These are phyloP conservation scores for Xylaria sp. DNA, from an alignment of 2,329 filamentous ascomycete species.

Conservation along the genomic window DNA sequence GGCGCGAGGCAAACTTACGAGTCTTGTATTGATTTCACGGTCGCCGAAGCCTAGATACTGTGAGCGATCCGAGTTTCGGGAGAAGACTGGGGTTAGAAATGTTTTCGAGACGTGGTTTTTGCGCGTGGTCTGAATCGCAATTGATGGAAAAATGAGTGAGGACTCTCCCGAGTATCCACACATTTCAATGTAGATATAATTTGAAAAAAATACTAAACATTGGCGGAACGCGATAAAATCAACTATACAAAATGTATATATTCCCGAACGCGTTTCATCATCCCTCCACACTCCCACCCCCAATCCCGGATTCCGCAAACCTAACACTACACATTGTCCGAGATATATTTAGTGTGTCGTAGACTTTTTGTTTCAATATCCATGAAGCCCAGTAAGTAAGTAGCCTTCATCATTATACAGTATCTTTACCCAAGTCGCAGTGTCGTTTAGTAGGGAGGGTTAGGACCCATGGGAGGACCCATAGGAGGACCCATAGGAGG, in stretches of 20 bases:
- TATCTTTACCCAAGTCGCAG: conserved; percentile 37
- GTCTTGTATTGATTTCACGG: conserved; percentile 46
- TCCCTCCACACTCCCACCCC: conserved; percentile 42
- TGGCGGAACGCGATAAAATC: conserved; percentile 40
- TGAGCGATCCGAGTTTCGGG: not conserved
- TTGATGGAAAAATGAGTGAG: conserved; percentile 18
- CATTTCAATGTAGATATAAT: conserved; percentile 26
- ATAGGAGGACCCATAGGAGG: conserved; percentile 43
- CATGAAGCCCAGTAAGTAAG: conserved; percentile 24
- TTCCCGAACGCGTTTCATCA: conserved; percentile 45
- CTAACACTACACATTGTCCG: conserved; percentile 40
- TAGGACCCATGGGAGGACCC: conserved; percentile 38
- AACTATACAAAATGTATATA: conserved; percentile 46
- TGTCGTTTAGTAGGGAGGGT: conserved; percentile 47
- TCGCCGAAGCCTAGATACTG: conserved; percentile 34
- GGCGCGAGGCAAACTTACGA: conserved; percentile 47
- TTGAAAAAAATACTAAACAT: conserved; percentile 43
- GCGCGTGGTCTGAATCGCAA: conserved; percentile 17
- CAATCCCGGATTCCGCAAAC: conserved; percentile 40
- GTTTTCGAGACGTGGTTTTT: conserved; percentile 14
- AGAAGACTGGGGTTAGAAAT: not conserved
- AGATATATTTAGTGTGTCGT: conserved; percentile 31
- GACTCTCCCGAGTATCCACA: conserved; percentile 16
- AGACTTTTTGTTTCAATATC: conserved; percentile 26
- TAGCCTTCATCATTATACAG: conserved; percentile 38